phyloP scores from a whole-genome alignment of 192 early-diverging fungal genomes.

The Gryganskiella cystojenkinii region DNA sequence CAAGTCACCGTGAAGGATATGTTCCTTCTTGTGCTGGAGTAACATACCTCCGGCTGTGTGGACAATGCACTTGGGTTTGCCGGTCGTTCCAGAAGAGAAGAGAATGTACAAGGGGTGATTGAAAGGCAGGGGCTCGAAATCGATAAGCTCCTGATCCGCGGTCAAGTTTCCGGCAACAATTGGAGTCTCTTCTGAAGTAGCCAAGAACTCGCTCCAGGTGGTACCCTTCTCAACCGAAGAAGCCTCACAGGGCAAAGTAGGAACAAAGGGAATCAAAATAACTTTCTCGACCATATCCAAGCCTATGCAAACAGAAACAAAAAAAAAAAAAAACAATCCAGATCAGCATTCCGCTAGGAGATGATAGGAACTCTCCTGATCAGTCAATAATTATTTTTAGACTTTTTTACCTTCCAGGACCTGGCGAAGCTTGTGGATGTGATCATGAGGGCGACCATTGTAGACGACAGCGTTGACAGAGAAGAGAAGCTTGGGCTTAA shows the following conservation, averaged over 20 bases:
- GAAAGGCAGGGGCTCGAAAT: conserved; percentile 89
- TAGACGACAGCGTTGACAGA: conserved; percentile 93
- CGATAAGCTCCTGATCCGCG: conserved; percentile 55
- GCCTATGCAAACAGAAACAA: conserved; percentile 17
- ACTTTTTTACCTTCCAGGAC: conserved; percentile 67
- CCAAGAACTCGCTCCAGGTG: conserved; percentile 38
- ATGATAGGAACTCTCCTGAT: too few species aligned
- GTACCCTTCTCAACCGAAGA: conserved; percentile 29
- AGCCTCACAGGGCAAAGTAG: conserved; percentile 20
- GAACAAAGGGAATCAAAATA: conserved; percentile 83
- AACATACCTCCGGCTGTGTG: conserved; percentile 92
- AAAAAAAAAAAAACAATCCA: neutral
- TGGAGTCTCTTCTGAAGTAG: conserved; percentile 30
- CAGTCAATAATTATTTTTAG: neutral
- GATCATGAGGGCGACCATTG: conserved; percentile 87
- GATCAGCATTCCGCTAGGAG: too few species aligned
- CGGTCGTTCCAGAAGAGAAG: conserved; percentile 95
- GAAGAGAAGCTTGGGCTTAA: conserved; percentile 90
- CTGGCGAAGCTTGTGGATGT: conserved; percentile 77
- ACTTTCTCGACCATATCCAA: conserved; percentile 78
- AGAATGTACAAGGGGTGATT: conserved; percentile 93
- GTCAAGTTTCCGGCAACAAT: conserved; percentile 58
- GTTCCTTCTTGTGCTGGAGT: conserved; percentile 95
- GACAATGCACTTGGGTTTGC: conserved; percentile 96
- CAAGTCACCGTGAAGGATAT: conserved; percentile 87